These are phyloP conservation scores for Carnegiea gigantea DNA, from an alignment of 179 eudicot species.

Conservation along the genomic window DNA sequence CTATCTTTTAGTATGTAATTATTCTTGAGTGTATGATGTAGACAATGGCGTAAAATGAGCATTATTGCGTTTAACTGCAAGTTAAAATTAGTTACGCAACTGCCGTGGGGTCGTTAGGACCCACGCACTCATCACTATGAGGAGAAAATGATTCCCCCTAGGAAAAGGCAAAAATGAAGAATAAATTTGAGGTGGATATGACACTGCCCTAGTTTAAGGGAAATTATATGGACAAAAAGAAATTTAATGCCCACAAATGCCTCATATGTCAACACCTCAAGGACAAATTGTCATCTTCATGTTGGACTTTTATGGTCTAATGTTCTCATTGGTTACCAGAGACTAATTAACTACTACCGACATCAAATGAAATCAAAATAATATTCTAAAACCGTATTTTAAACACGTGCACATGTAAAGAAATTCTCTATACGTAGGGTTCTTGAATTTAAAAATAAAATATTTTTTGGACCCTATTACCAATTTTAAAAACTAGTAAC, in stretches of 20 bases:
- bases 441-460: no score
- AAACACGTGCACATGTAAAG: no score
- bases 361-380: neutral
- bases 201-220: neutral
- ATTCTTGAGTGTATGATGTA: no score
- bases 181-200: neutral
- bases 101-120: neutral
- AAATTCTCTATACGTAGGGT: no score
- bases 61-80: no score
- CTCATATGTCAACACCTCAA: neutral
- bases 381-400: neutral
- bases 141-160: neutral
- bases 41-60: no score
- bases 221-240: neutral
- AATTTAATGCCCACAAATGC: neutral
- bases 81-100: no score
- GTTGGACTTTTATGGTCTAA: neutral
- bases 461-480: no score
- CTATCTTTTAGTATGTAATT: no score
- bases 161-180: neutral
- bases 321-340: neutral
- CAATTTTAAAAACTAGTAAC: no score
- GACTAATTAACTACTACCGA: neutral
- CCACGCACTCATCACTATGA: neutral
- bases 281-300: neutral